Evolutionary conservation across 1,139 yeast genomes (phyloP), one percentile per base, ranked within the genome.

Genomic region (Kazachstania sp.): DNA sequence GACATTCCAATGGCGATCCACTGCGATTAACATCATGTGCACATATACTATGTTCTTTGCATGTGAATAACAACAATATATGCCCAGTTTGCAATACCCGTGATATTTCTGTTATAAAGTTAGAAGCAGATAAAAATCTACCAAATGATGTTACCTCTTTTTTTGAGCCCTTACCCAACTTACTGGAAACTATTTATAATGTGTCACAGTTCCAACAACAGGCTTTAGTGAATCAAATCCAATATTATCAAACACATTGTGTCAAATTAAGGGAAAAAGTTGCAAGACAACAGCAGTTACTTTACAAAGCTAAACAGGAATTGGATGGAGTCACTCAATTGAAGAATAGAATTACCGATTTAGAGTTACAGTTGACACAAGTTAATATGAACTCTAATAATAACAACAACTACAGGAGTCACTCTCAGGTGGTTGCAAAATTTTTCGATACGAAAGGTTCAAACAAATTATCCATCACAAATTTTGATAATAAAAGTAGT

Each of bases 1-100:
- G 52, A 26, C 50, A 55, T n/a, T 44, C 54, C 20, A 29, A 30
- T 13, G 54, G 50, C 8, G 54, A 54, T 30, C 56, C 59, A 9
- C 46, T 59, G 16, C 44, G 51, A 38, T 40, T 59, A 36, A 59
- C 60, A 6, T 57, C 61, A n/a, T 59, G 64, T 50, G 62, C 64
- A 8, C 63, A 59, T 48, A 53, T 51, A 1, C 46, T 59, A 20
- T 59, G 64, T 37, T 45, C 54, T 3, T 46, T 50, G 37, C 63
- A 60, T 39, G 32, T 53, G 34, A 43, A 42, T 19, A 37, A 47
- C 12, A 30, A 39, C 2, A 45, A 45, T 35, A 37, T 42, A 12
- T 59, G 63, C 31, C 52, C 61, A 8, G 41, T 54, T 18, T 59
- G 62, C 28, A 39, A 48, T 18, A 51, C 49, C 3, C 42, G 37